phyloP scores from a whole-genome alignment of 1,139 yeast genomes.

The Pichia sp. region DNA sequence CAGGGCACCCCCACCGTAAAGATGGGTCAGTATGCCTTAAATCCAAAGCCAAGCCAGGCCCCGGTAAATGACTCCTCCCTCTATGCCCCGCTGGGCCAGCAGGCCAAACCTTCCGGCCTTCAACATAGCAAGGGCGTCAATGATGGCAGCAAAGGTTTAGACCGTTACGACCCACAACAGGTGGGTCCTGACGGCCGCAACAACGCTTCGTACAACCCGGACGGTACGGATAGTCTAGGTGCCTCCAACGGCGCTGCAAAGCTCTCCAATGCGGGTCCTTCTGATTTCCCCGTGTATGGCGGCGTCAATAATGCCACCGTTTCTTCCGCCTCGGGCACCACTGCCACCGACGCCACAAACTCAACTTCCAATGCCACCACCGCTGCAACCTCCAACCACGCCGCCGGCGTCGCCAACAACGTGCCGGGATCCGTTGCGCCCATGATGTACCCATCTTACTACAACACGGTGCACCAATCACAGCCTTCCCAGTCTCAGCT shows the following conservation, averaged over 20 bases:
- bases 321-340: neutral
- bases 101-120: neutral
- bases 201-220: neutral
- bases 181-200: neutral
- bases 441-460: constrained; percentile 7
- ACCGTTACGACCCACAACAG: neutral
- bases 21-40: constrained; percentile 29
- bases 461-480: neutral
- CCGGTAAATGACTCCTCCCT: neutral
- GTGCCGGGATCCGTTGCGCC: neutral
- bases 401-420: neutral
- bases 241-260: neutral
- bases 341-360: neutral
- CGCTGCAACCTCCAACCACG: neutral
- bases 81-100: neutral
- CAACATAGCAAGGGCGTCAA: neutral
- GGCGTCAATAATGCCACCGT: neutral
- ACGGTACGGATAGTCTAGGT: neutral
- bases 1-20: constrained; percentile 34
- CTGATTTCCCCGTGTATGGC: neutral
- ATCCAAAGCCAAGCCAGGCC: constrained; percentile 16
- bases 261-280: neutral
- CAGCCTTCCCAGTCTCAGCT: constrained; percentile 3
- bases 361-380: neutral
- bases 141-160: neutral